Conservation (phyloP, 768 basidiomycete species). For the Asterophora lycoperdoides region DNA sequence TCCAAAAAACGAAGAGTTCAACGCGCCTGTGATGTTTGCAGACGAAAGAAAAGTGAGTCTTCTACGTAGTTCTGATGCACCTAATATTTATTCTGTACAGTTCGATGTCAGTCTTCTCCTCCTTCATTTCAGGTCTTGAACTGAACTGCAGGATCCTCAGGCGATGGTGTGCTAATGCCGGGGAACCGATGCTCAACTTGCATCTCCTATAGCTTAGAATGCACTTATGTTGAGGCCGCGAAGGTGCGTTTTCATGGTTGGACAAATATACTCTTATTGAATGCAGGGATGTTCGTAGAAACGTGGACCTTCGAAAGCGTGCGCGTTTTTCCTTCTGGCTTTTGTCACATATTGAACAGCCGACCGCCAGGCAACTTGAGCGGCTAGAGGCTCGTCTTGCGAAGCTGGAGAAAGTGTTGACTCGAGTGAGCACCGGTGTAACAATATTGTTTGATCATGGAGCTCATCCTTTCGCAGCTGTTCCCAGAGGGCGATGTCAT, state of each 20-base stretch:
- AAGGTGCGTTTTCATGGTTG: conserved; percentile 41
- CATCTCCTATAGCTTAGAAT: conserved; percentile 56
- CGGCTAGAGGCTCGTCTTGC: conserved; percentile 54
- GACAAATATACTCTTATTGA: neutral
- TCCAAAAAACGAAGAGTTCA: conserved; percentile 71
- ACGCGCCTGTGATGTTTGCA: conserved; percentile 78
- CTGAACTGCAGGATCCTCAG: conserved; percentile 23
- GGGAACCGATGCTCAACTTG: conserved; percentile 67
- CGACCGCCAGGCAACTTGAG: conserved; percentile 47
- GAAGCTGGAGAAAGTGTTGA: conserved; percentile 58
- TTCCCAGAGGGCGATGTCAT: conserved; percentile 62
- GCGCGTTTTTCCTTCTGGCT: conserved; percentile 8
- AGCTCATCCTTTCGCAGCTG: conserved; percentile 35
- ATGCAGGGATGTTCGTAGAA: conserved; percentile 26
- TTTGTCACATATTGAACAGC: neutral
- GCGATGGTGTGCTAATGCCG: conserved; percentile 71
- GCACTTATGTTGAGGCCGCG: conserved; percentile 66
- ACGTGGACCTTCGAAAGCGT: conserved; percentile 65
- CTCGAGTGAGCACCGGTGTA: conserved; percentile 22
- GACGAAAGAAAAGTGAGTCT: conserved; percentile 74
- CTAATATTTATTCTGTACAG: conserved; percentile 29
- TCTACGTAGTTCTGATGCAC: neutral
- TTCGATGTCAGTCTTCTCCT: conserved; percentile 52
- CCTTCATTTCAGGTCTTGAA: no score
- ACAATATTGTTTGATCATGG: neutral